These are phyloP conservation scores for Pleurotus cornucopiae DNA, from an alignment of 768 basidiomycete genomes.

Conservation along the genomic window DNA sequence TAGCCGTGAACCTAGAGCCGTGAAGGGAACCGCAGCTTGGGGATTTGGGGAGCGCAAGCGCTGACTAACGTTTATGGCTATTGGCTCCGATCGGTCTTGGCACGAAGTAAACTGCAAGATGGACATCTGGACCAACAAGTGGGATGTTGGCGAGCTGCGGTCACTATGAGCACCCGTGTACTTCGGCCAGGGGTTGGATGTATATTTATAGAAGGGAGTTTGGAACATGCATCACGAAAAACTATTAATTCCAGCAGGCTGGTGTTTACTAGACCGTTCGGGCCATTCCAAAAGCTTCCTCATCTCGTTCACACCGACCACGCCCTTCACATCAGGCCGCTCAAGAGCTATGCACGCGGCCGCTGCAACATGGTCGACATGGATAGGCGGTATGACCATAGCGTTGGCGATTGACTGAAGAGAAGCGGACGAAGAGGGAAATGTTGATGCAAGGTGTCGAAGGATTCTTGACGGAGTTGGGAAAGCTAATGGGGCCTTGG, in stretches of 20 bases:
- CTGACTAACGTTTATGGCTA: no score
- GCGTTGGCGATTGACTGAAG: conserved; percentile 73
- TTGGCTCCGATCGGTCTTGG: no score
- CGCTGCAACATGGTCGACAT: conserved; percentile 92
- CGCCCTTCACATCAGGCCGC: conserved; percentile 49
- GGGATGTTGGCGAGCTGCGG: no score
- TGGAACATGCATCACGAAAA: no score
- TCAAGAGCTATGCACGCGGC: conserved; percentile 69
- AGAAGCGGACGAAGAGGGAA: conserved; percentile 23
- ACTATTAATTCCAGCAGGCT: background rate
- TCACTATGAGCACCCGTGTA: no score
- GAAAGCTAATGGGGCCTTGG: conserved; percentile 47
- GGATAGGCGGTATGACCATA: conserved; percentile 83
- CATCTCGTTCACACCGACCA: conserved; percentile 71
- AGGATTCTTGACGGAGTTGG: conserved; percentile 67
- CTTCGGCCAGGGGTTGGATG: no score
- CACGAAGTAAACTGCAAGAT: no score
- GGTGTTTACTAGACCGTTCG: conserved; percentile 9
- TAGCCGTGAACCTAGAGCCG: no score
- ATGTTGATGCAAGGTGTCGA: conserved; percentile 41
- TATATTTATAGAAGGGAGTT: no score
- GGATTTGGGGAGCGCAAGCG: no score
- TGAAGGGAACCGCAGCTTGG: no score
- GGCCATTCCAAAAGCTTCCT: conserved; percentile 70
- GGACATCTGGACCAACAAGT: no score